Conservation (phyloP, 768 basidiomycete species). For the Tephrocybe sp. region DNA sequence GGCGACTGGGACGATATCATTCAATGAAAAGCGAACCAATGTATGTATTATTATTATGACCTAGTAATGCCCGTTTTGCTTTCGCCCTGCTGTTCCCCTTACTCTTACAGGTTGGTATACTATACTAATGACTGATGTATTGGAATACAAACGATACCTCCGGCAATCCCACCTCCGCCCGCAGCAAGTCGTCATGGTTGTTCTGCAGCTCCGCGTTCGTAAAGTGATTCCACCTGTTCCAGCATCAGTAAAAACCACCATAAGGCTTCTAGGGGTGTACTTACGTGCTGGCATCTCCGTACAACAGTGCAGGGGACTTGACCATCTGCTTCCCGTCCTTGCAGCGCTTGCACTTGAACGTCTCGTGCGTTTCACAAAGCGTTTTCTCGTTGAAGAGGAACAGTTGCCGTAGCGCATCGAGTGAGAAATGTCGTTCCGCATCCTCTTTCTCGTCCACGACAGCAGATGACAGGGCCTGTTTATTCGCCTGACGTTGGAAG, state of each 20-base stretch:
- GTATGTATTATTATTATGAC: conserved; percentile 4
- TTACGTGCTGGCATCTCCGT: conserved; percentile 97
- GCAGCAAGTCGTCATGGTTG: conserved; percentile 93
- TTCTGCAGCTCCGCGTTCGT: conserved; percentile 84
- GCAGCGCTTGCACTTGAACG: conserved; percentile 95
- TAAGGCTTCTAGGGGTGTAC: conserved; percentile 30
- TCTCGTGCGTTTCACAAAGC: conserved; percentile 93
- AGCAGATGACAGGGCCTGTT: conserved; percentile 96
- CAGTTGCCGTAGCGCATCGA: conserved; percentile 84
- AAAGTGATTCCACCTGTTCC: conserved; percentile 92
- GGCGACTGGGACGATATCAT: conserved; percentile 69
- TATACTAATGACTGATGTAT: conserved; percentile 79
- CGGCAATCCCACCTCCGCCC: conserved; percentile 81
- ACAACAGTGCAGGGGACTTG: conserved; percentile 85
- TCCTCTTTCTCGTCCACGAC: conserved; percentile 98
- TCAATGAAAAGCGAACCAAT: conserved; percentile 29
- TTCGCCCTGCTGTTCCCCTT: background rate
- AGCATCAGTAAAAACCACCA: background rate
- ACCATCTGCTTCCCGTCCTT: conserved; percentile 79
- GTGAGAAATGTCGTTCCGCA: conserved; percentile 91
- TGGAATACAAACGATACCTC: conserved; percentile 97
- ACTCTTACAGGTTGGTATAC: background rate
- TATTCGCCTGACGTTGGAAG: conserved; percentile 95
- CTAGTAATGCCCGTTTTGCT: background rate
- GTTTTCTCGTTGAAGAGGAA: conserved; percentile 91